Conservation (phyloP, 2,329 filamentous ascomycete genomes). For the Proliferodiscus dingleyae region DNA sequence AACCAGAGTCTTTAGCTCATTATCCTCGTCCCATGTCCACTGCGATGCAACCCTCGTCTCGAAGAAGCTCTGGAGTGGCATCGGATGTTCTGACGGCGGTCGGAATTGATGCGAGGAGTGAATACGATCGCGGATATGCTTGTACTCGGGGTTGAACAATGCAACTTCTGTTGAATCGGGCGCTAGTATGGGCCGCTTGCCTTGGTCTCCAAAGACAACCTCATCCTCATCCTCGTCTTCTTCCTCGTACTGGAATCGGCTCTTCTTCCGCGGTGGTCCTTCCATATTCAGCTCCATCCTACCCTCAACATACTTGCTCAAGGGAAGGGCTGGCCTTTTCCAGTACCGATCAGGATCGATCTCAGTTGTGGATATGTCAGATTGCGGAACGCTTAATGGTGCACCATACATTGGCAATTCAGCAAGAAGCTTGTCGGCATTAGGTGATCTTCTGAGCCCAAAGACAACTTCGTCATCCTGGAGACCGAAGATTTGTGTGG, state of each 20-base stretch:
- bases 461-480: slow-evolving; percentile 78
- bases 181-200: slow-evolving; percentile 43
- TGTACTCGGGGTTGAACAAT: slow-evolving; percentile 85
- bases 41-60: slow-evolving; percentile 82
- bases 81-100: slow-evolving; percentile 83
- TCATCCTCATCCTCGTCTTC: slow-evolving; percentile 63
- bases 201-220: slow-evolving; percentile 28
- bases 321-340: slow-evolving; percentile 71
- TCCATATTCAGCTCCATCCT: slow-evolving; percentile 66
- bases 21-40: slow-evolving; percentile 87
- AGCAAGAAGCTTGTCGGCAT: slow-evolving; percentile 69
- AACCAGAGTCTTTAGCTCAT: slow-evolving; percentile 78
- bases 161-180: slow-evolving; percentile 75
- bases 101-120: slow-evolving; percentile 90
- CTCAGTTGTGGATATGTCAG: slow-evolving; percentile 53
- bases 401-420: slow-evolving; percentile 78
- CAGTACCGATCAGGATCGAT: slow-evolving; percentile 65
- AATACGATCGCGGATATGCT: slow-evolving; percentile 80
- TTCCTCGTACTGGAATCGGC: slow-evolving; percentile 75
- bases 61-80: slow-evolving; percentile 88
- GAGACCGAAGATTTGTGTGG: slow-evolving; percentile 79
- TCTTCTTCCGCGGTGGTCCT: slow-evolving; percentile 67
- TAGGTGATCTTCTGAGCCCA: slow-evolving; percentile 66
- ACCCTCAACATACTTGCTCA: slow-evolving; percentile 82
- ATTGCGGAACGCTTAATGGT: slow-evolving; percentile 53